These are phyloP conservation scores for Vitrella brassicaformis DNA, from an alignment of 73 alveolate species.

Conservation along the genomic window DNA sequence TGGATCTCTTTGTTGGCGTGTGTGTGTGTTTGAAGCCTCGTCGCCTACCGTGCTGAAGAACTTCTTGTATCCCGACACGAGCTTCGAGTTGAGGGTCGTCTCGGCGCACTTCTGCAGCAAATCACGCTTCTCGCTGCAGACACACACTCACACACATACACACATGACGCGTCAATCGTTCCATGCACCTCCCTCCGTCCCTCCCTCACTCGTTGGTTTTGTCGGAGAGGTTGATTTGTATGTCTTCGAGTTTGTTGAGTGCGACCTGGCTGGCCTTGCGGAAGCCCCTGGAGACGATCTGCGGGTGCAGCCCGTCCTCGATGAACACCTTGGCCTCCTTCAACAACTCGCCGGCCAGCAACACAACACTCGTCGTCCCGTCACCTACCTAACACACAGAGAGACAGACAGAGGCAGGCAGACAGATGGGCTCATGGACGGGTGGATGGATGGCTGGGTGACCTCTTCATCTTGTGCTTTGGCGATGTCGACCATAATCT, in stretches of 20 bases:
- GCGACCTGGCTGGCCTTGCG: slow-evolving; percentile 18
- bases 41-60: no score
- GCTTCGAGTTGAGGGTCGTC: slow-evolving; percentile 70
- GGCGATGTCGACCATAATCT: slow-evolving; percentile 85
- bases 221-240: slow-evolving; percentile 15
- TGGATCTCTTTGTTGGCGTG: no score
- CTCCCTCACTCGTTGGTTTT: neutral
- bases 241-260: slow-evolving; percentile 7
- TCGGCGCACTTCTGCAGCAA: slow-evolving; percentile 28
- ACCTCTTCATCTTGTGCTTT: slow-evolving; percentile 74
- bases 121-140: neutral
- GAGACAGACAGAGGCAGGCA: no score
- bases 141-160: no score
- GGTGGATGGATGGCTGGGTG: no score
- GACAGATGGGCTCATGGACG: no score
- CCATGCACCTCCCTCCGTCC: no score
- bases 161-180: no score
- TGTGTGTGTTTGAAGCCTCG: no score
- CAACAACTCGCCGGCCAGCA: slow-evolving; percentile 84
- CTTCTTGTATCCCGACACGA: slow-evolving; percentile 77
- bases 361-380: slow-evolving; percentile 88
- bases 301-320: slow-evolving; percentile 85
- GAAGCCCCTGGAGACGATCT: slow-evolving; percentile 11
- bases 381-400: slow-evolving; percentile 96
- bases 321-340: slow-evolving; percentile 79